Percentiles rank a stretch among this genome's conserved stretches.
These are phyloP conservation scores for Kickxella alabastrina DNA, from an alignment of 192 early-diverging fungal genomes.

Conservation along the genomic window DNA sequence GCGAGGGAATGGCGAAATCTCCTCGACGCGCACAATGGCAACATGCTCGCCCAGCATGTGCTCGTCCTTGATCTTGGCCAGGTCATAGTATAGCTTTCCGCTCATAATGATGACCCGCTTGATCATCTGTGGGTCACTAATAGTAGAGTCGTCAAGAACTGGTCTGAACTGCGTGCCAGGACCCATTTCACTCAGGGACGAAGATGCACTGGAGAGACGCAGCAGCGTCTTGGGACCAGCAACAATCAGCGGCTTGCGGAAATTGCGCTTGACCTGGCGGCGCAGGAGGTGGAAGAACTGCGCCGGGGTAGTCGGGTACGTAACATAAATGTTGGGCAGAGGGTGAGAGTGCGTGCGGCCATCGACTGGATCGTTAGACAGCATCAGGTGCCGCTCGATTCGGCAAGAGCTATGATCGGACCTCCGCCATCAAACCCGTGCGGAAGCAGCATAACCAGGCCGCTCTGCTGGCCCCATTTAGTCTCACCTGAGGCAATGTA, in stretches of 20 bases:
- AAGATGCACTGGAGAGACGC: conserved; percentile 64
- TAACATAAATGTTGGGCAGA: conserved; percentile 89
- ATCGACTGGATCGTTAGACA: conserved; percentile 74
- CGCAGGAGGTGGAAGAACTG: conserved; percentile 96
- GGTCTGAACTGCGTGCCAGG: conserved; percentile 84
- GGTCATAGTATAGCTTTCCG: conserved; percentile 93
- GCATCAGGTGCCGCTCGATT: conserved; percentile 89
- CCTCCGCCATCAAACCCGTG: conserved; percentile 96
- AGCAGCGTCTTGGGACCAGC: conserved; percentile 71
- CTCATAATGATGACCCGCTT: conserved; percentile 74
- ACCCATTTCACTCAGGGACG: conserved; percentile 77
- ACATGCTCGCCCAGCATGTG: conserved; percentile 64
- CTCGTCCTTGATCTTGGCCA: conserved; percentile 71
- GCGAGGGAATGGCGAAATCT: conserved; percentile 87
- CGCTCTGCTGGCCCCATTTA: conserved; percentile 93
- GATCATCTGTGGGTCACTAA: conserved; percentile 46
- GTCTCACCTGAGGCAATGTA: conserved; percentile 82
- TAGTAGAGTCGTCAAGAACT: conserved; percentile 65
- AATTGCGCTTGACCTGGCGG: conserved; percentile 84
- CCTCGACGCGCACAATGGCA: conserved; percentile 87
- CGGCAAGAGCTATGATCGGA: conserved; percentile 87
- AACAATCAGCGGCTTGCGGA: conserved; percentile 91
- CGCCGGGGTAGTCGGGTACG: conserved; percentile 87
- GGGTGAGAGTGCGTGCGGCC: conserved; percentile 38
- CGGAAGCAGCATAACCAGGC: conserved; percentile 87